These are phyloP conservation scores for Margaritispora aquatica DNA, from an alignment of 495 filamentous ascomycete species.

Conservation along the genomic window DNA sequence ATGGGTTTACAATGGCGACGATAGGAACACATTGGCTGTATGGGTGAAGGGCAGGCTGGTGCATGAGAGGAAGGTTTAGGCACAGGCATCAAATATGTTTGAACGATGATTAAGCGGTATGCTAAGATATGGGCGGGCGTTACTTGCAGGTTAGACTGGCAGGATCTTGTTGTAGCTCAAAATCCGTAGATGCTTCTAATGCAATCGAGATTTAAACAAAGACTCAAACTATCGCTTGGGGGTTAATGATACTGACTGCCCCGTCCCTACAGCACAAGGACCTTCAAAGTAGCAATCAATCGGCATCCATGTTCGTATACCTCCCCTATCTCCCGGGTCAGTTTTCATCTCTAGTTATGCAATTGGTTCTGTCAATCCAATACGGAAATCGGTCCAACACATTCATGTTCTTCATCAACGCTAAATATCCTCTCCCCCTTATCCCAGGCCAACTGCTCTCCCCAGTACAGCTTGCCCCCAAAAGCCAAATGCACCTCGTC, in stretches of 20 bases:
- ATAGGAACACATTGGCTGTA: constrained; percentile 70
- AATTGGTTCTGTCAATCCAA: neutral
- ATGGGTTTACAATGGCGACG: constrained; percentile 86
- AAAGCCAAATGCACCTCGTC: constrained; percentile 12
- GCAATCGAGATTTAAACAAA: neutral
- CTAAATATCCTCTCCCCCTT: neutral
- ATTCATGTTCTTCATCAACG: neutral
- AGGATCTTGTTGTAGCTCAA: neutral
- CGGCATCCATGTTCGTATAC: too few relatives aligned
- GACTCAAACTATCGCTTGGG: too few relatives aligned
- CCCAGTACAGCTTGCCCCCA: constrained; percentile 9
- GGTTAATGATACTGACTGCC: too few relatives aligned
- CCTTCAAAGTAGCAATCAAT: too few relatives aligned
- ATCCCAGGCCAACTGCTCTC: constrained; percentile 13
- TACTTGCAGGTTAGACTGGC: neutral
- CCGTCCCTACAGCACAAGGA: too few relatives aligned
- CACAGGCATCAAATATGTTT: neutral
- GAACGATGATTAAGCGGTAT: neutral
- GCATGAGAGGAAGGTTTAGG: constrained; percentile 41
- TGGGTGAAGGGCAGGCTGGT: constrained; percentile 79
- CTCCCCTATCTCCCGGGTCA: too few relatives aligned
- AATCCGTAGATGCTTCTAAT: neutral
- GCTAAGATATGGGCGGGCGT: neutral
- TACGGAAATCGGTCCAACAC: neutral
- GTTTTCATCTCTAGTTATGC: neutral